Conservation (phyloP, 1,284 basidiomycete genomes). For the Ganoderma boninense region DNA sequence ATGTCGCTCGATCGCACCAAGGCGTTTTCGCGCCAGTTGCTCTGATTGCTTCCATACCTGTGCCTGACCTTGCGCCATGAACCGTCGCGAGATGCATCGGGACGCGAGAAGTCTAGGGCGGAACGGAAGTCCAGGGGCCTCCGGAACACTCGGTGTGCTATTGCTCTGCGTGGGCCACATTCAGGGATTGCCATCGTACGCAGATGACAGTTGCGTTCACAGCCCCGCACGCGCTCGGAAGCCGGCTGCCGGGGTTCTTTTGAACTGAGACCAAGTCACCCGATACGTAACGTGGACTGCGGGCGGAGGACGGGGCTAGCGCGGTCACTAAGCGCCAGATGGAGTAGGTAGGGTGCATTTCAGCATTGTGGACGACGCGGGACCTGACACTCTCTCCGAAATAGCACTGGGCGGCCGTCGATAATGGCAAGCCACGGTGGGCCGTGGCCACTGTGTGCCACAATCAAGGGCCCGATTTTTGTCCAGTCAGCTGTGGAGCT, state of each 20-base stretch:
- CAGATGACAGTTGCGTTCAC: conserved; percentile 24
- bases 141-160: conserved; percentile 17
- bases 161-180: conserved; percentile 16
- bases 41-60: conserved; percentile 25
- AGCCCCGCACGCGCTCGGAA: conserved; percentile 20
- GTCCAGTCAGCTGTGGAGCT: neutral
- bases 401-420: conserved; percentile 7
- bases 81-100: conserved; percentile 27
- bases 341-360: conserved; percentile 24
- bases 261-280: conserved; percentile 4
- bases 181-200: conserved; percentile 17
- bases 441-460: conserved; percentile 19
- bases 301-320: conserved; percentile 29
- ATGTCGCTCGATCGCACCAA: conserved; percentile 22
- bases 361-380: conserved; percentile 13
- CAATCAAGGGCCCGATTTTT: conserved; percentile 23
- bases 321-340: conserved; percentile 15
- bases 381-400: conserved; percentile 18
- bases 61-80: conserved; percentile 22
- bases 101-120: neutral
- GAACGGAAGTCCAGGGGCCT: conserved; percentile 6
- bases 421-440: conserved; percentile 6
- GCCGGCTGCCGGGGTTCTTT: conserved; percentile 24
- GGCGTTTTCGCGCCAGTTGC: conserved; percentile 16
- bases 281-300: conserved; percentile 30